Conservation (phyloP, 2,329 filamentous ascomycete genomes). For the Davidsoniella virescens region DNA sequence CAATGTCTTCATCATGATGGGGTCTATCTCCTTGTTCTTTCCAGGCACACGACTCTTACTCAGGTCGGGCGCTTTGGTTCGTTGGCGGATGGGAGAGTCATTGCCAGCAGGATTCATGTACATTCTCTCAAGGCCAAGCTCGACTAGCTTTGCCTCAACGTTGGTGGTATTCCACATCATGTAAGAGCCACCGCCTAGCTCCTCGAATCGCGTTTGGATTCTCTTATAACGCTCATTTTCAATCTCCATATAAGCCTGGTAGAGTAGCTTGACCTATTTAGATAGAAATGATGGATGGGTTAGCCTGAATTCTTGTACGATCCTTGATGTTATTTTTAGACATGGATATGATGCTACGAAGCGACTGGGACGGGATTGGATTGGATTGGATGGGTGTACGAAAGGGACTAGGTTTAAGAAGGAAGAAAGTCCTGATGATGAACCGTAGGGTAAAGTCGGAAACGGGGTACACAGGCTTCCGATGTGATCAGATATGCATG, state of each 20-base stretch:
- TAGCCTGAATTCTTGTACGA: not conserved
- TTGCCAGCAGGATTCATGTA: slow-evolving; percentile 11
- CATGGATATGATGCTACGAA: not conserved
- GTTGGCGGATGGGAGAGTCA: not conserved
- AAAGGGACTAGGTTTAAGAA: not conserved
- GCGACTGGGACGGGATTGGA: not conserved
- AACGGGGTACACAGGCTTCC: slow-evolving; percentile 1
- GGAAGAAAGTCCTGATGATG: not conserved
- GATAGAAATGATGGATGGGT: not conserved
- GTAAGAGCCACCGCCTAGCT: slow-evolving; percentile 32
- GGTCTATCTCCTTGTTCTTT: no score
- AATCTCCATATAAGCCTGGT: slow-evolving; percentile 24
- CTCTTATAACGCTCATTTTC: slow-evolving; percentile 29
- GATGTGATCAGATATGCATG: not conserved
- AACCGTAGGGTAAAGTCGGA: not conserved
- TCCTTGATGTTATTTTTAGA: no score
- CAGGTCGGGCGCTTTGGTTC: slow-evolving; percentile 16
- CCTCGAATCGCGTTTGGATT: slow-evolving; percentile 29
- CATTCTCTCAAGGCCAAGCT: slow-evolving; percentile 29
- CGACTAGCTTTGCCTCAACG: slow-evolving; percentile 33
- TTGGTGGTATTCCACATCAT: slow-evolving; percentile 34
- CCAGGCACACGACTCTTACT: slow-evolving; percentile 13
- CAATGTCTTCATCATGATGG: no score
- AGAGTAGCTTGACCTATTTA: slow-evolving; percentile 24
- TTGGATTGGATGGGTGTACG: not conserved